Evolutionary conservation across 1,139 yeast species (phyloP).

Genomic region (Suhomyces maxii): DNA sequence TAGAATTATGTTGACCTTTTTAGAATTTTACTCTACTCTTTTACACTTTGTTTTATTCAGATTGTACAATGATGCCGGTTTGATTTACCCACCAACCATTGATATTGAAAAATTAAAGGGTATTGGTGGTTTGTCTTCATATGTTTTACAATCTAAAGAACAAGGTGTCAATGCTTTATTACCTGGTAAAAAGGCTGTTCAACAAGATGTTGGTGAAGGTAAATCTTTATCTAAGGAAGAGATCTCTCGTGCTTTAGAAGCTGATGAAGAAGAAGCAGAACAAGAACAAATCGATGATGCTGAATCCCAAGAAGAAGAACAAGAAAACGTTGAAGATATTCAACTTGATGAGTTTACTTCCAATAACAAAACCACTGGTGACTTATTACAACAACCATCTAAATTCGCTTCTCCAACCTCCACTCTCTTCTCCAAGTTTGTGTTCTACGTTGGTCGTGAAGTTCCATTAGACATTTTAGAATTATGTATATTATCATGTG

Average conservation of each 20-base stretch:
- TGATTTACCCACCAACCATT: constrained; percentile 89
- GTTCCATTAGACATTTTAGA: constrained; percentile 91
- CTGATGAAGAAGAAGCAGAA: constrained; percentile 46
- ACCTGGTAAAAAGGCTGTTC: constrained; percentile 27
- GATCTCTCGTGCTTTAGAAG: constrained; percentile 50
- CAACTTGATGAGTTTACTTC: constrained; percentile 71
- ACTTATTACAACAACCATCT: constrained; percentile 77
- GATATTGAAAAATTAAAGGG: constrained; percentile 73
- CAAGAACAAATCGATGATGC: constrained; percentile 27
- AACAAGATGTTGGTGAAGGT: constrained; percentile 30
- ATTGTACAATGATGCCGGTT: constrained; percentile 78
- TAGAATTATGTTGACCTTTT: constrained; percentile 93
- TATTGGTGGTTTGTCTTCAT: constrained; percentile 87
- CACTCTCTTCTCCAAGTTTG: constrained; percentile 67
- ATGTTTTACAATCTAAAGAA: constrained; percentile 55
- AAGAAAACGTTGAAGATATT: constrained; percentile 42
- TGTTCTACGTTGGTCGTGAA: constrained; percentile 91
- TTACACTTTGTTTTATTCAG: constrained; percentile 84
- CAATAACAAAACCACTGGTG: constrained; percentile 67
- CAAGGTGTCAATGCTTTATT: constrained; percentile 42
- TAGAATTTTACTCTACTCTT: constrained; percentile 92
- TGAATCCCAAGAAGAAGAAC: constrained; percentile 38
- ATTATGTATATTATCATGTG: constrained; percentile 81
- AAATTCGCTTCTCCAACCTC: constrained; percentile 59
- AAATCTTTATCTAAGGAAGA: constrained; percentile 44